A percentile compares a stretch with the other conserved stretches of the same genome.
Evolutionary conservation across 2,329 filamentous ascomycete species (phyloP).

Genomic region (Phoma herbarum): DNA sequence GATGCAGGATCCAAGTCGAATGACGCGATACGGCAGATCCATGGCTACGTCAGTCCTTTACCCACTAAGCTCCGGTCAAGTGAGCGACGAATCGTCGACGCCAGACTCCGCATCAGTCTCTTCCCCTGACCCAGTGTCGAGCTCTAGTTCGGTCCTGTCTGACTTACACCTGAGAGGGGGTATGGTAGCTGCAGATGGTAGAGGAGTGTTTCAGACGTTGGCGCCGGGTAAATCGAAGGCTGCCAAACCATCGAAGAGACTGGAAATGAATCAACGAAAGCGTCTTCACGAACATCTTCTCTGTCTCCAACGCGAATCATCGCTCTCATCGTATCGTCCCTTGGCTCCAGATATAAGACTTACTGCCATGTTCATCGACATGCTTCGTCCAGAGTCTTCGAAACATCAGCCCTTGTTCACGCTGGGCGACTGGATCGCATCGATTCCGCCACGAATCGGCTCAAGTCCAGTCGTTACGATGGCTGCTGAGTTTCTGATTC

Average conservation of each 20-base stretch:
- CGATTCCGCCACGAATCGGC: slow-evolving; percentile 7
- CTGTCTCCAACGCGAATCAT: neutral
- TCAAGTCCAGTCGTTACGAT: slow-evolving; percentile 6
- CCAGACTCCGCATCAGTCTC: neutral
- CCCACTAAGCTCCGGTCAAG: neutral
- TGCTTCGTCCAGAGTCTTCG: neutral
- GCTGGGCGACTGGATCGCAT: slow-evolving; percentile 14
- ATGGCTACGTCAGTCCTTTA: neutral
- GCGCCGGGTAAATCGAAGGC: neutral
- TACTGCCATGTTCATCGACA: neutral
- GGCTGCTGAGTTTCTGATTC: slow-evolving; percentile 9
- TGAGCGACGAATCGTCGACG: neutral
- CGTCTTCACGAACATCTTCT: slow-evolving; percentile 3
- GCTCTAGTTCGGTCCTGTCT: neutral
- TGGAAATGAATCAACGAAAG: neutral
- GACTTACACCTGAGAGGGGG: neutral
- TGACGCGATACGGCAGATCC: slow-evolving; percentile 15
- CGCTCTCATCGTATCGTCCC: neutral
- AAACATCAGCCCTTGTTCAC: neutral
- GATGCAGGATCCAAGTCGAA: slow-evolving; percentile 15
- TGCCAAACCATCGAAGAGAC: neutral
- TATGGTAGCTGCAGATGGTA: slow-evolving; percentile 6
- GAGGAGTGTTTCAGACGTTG: slow-evolving; percentile 5
- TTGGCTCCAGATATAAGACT: slow-evolving; percentile 1
- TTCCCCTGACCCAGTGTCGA: neutral